Percentiles rank a stretch among this genome's conserved stretches.
Conservation (phyloP, 129 eudicot genomes). For the Flaveria bidentis region DNA sequence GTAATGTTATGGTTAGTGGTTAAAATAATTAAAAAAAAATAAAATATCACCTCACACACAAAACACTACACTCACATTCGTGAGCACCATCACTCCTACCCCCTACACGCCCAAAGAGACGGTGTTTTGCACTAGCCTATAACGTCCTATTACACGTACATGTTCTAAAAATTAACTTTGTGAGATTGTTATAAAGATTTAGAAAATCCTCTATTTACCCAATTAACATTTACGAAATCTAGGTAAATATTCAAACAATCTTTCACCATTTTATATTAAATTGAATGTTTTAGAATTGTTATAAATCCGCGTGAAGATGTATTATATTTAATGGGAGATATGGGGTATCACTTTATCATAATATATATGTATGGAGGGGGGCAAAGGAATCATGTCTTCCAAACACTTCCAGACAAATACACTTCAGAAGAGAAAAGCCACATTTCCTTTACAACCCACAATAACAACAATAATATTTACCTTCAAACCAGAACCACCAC, state of each 20-base stretch:
- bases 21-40: no score
- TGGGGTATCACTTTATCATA: constrained; percentile 37
- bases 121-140: no score
- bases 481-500: constrained; percentile 44
- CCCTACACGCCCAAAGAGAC: no score
- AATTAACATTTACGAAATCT: not conserved
- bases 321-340: constrained; percentile 25
- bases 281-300: not conserved
- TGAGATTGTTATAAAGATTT: not conserved
- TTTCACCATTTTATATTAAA: not conserved
- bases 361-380: constrained; percentile 30
- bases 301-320: constrained; percentile 32
- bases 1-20: no score
- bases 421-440: constrained; percentile 75
- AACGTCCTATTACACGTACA: no score
- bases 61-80: no score
- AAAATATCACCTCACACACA: no score
- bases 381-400: constrained; percentile 68
- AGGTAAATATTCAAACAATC: not conserved
- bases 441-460: constrained; percentile 61
- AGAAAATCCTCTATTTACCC: not conserved
- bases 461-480: constrained; percentile 33
- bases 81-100: no score
- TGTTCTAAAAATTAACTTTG: no score
- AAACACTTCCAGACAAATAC: constrained; percentile 74